phyloP scores from a whole-genome alignment of 495 filamentous ascomycete genomes.

The Staphylotrichum longicolle region DNA sequence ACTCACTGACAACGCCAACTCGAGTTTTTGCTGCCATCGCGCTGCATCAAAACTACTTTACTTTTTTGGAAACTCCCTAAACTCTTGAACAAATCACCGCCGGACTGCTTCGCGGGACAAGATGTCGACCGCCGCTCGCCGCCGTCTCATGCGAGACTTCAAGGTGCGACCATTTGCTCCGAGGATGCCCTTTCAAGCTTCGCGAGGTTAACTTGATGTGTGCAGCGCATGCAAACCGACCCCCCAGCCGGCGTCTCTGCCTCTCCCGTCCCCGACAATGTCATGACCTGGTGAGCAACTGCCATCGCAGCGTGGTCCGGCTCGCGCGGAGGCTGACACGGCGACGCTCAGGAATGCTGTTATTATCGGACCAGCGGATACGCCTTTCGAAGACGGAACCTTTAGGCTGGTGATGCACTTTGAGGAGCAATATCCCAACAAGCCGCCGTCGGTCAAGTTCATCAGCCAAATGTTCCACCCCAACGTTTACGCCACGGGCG shows the following conservation, averaged over 20 bases:
- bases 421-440: conserved; percentile 97
- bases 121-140: conserved; percentile 93
- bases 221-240: conserved; percentile 97
- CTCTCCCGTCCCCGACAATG: conserved; percentile 95
- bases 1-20: not conserved
- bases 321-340: conserved; percentile 10
- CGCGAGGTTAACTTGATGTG: no score
- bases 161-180: conserved; percentile 64
- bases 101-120: conserved; percentile 17
- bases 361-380: conserved; percentile 96
- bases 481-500: conserved; percentile 95
- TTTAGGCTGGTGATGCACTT: conserved; percentile 99
- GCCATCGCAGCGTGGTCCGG: not conserved
- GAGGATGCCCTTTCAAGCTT: no score
- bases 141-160: conserved; percentile 96
- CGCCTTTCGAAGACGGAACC: conserved; percentile 97
- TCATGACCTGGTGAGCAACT: conserved; percentile 88
- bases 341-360: conserved; percentile 79
- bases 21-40: not conserved
- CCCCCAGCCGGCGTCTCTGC: conserved; percentile 96
- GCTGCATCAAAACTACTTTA: not conserved
- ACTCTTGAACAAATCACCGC: no score
- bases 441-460: conserved; percentile 95
- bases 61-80: no score
- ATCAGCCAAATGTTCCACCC: conserved; percentile 99